Conservation (phyloP, 768 basidiomycete species). For the Tephrocybe sp. region DNA sequence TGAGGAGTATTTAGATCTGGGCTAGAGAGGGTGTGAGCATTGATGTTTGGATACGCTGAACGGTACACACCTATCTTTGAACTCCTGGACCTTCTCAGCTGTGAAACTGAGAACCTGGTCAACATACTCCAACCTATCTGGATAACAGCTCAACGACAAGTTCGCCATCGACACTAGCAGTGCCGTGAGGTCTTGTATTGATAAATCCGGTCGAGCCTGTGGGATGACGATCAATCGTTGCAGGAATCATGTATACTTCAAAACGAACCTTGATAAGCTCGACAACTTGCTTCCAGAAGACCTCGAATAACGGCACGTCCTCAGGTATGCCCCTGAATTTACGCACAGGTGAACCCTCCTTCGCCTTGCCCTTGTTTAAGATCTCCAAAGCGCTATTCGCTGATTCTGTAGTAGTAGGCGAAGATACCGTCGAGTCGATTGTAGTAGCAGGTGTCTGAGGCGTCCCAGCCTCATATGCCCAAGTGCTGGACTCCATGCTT, state of each 20-base stretch:
- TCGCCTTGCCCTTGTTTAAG: constrained; percentile 55
- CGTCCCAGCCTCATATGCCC: constrained; percentile 36
- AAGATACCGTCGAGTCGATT: constrained; percentile 27
- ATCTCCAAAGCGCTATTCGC: constrained; percentile 25
- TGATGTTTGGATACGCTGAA: not conserved
- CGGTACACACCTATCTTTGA: constrained; percentile 62
- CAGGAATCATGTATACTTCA: not conserved
- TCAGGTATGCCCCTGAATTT: constrained; percentile 97
- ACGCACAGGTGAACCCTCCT: constrained; percentile 52
- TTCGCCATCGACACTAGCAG: constrained; percentile 94
- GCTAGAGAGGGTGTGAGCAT: constrained; percentile 34
- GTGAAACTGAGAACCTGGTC: constrained; percentile 94
- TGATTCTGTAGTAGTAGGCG: constrained; percentile 20
- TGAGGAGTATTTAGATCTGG: constrained; percentile 86
- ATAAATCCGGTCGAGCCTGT: constrained; percentile 94
- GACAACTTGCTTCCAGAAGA: constrained; percentile 98
- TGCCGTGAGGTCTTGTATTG: constrained; percentile 96
- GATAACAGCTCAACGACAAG: constrained; percentile 94
- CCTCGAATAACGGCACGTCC: constrained; percentile 93
- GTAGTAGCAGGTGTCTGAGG: constrained; percentile 32
- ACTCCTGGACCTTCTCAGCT: constrained; percentile 81
- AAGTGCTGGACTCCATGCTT: constrained; percentile 39
- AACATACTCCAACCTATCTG: constrained; percentile 94
- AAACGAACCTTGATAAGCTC: constrained; percentile 85
- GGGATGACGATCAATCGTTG: not conserved